These are phyloP conservation scores for Anisodus acutangulus DNA, from an alignment of 257 asterid species.

Conservation along the genomic window DNA sequence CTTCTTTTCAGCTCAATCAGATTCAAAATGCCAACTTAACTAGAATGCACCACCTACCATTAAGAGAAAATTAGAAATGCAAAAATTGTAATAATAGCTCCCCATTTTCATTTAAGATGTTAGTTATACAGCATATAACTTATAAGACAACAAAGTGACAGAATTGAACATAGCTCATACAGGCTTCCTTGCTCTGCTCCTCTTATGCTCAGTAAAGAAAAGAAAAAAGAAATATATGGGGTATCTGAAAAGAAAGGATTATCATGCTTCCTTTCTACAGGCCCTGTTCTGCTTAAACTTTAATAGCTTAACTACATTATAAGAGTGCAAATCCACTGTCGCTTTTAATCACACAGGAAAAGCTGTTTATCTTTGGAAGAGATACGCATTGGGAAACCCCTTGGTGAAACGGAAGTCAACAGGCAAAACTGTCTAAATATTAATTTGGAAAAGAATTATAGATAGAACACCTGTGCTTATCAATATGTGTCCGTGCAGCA, in stretches of 20 bases:
- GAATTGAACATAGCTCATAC: background rate
- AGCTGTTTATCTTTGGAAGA: background rate
- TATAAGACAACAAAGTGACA: background rate
- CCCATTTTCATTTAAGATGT: background rate
- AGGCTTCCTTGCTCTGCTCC: background rate
- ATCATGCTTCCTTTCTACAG: background rate
- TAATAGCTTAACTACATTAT: background rate
- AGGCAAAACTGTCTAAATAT: conserved; percentile 7
- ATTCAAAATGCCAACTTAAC: background rate
- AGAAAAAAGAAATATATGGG: background rate
- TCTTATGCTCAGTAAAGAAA: background rate
- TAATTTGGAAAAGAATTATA: background rate
- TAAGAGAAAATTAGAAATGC: background rate
- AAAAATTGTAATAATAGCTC: too few relatives aligned
- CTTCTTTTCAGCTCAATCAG: background rate
- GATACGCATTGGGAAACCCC: background rate
- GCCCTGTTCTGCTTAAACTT: background rate
- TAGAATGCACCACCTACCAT: background rate
- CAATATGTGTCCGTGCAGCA: conserved; percentile 75
- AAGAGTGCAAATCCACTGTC: background rate
- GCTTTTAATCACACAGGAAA: background rate
- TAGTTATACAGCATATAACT: background rate
- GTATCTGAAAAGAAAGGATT: background rate
- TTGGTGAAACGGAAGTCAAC: conserved; percentile 12
- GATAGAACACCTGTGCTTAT: conserved; percentile 71